A percentile compares a stretch with the other conserved stretches of the same genome.
Evolutionary conservation across 208 protist genomes (phyloP).

Genomic region (Trypanosoma platydactyli): DNA sequence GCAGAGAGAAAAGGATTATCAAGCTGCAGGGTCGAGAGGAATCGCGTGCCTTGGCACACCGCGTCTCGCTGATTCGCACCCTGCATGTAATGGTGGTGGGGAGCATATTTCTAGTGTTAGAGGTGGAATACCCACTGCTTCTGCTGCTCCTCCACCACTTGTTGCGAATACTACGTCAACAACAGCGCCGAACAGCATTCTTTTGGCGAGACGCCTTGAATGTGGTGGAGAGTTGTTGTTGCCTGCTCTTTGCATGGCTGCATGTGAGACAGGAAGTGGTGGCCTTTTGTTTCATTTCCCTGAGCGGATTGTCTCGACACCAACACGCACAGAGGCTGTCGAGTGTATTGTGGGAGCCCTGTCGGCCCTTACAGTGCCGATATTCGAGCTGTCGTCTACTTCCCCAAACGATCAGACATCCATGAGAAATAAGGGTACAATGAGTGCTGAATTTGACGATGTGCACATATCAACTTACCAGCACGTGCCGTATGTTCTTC

Average conservation of each 20-base stretch:
- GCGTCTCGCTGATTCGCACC: not conserved
- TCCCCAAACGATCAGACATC: not conserved
- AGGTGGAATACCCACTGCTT: too few relatives aligned
- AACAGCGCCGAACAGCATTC: slow-evolving; percentile 22
- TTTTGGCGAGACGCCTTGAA: slow-evolving; percentile 57
- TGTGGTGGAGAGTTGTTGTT: slow-evolving; percentile 73
- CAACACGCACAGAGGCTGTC: slow-evolving; percentile 54
- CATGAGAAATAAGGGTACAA: too few relatives aligned
- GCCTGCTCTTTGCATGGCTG: slow-evolving; percentile 54
- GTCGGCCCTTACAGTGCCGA: slow-evolving; percentile 54
- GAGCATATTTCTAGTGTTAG: too few relatives aligned
- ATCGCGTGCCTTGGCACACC: not conserved
- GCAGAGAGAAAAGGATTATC: slow-evolving; percentile 7
- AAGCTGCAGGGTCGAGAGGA: not conserved
- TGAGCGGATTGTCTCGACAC: slow-evolving; percentile 33
- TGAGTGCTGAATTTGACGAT: too few relatives aligned
- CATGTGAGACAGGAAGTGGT: slow-evolving; percentile 44
- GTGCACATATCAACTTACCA: slow-evolving; percentile 42
- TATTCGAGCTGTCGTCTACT: slow-evolving; percentile 2
- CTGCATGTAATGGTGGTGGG: not conserved
- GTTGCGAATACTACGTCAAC: slow-evolving; percentile 11
- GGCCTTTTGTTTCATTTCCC: slow-evolving; percentile 73
- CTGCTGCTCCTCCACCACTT: too few relatives aligned
- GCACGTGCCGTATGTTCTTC: slow-evolving; percentile 53
- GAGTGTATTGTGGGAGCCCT: slow-evolving; percentile 77